Conservation (phyloP, 192 early-diverging fungal genomes). For the Entomortierella parvispora region DNA sequence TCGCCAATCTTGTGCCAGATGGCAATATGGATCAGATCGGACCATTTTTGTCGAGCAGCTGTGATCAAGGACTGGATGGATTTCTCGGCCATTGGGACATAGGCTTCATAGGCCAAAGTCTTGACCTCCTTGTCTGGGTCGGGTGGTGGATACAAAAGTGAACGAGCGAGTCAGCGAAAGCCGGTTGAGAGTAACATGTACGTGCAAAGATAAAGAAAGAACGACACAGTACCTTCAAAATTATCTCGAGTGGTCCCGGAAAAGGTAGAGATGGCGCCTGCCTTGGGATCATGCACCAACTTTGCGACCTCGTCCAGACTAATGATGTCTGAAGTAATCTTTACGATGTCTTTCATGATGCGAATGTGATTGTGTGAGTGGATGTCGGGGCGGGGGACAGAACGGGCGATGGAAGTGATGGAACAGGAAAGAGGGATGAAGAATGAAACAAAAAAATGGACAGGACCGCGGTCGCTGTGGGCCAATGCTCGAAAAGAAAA, state of each 20-base stretch:
- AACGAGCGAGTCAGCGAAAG: not conserved
- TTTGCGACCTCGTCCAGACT: constrained; percentile 67
- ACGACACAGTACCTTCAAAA: constrained; percentile 72
- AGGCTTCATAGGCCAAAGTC: constrained; percentile 85
- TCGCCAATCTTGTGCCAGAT: constrained; percentile 85
- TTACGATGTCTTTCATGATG: constrained; percentile 55
- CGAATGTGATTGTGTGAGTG: not conserved
- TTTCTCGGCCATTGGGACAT: constrained; percentile 88
- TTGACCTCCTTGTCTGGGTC: constrained; percentile 71
- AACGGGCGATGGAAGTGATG: not conserved
- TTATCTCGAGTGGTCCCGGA: constrained; percentile 87
- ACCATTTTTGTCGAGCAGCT: constrained; percentile 71
- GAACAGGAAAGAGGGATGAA: not conserved
- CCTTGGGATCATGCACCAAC: constrained; percentile 71
- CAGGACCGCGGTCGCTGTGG: not conserved
- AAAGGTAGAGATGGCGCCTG: constrained; percentile 92
- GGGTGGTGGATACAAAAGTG: not conserved
- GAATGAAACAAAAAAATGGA: not conserved
- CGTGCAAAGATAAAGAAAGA: constrained; percentile 2
- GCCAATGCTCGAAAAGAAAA: too few relatives aligned
- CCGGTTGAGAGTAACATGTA: not conserved
- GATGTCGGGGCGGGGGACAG: not conserved
- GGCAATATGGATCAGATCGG: constrained; percentile 69
- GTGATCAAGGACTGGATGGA: constrained; percentile 69
- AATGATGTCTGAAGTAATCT: constrained; percentile 66